Evolutionary conservation across 192 early-diverging fungal genomes (phyloP).

Genomic region (Thamnidium elegans): DNA sequence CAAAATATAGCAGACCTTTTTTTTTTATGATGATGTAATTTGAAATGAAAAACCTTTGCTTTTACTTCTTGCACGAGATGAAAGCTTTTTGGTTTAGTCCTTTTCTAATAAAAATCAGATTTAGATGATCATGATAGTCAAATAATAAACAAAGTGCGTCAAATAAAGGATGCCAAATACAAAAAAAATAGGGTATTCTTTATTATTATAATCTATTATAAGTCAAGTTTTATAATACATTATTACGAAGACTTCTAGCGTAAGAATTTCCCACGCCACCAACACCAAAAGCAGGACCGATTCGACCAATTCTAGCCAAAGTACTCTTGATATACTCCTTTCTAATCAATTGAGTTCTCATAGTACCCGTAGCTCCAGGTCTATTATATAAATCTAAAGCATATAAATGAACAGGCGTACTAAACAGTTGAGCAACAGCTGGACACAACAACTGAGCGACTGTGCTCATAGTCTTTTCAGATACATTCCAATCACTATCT

Average conservation of each 20-base stretch:
- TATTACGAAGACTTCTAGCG: slow-evolving; percentile 8
- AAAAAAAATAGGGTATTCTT: too few species aligned
- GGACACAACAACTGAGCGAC: slow-evolving; percentile 40
- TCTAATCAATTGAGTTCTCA: slow-evolving; percentile 25
- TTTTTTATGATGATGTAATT: too few species aligned
- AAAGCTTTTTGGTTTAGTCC: too few species aligned
- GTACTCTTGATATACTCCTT: slow-evolving; percentile 40
- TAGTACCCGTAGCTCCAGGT: neutral
- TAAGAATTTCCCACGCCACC: slow-evolving; percentile 42
- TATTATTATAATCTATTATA: too few species aligned
- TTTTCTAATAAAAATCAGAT: too few species aligned
- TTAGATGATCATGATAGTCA: too few species aligned
- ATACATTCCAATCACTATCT: neutral
- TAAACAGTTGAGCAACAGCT: slow-evolving; percentile 37
- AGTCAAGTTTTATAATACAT: too few species aligned
- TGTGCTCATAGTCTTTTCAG: neutral
- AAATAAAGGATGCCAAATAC: too few species aligned
- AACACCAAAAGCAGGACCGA: slow-evolving; percentile 46
- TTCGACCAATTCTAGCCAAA: slow-evolving; percentile 41
- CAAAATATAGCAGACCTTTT: too few species aligned
- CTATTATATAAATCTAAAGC: slow-evolving; percentile 49
- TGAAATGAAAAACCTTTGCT: too few species aligned
- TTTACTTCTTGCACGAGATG: too few species aligned
- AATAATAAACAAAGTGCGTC: too few species aligned
- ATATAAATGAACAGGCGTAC: slow-evolving; percentile 41